Conservation (phyloP, 116 monocot species). For the Papilionanthe hybrid region DNA sequence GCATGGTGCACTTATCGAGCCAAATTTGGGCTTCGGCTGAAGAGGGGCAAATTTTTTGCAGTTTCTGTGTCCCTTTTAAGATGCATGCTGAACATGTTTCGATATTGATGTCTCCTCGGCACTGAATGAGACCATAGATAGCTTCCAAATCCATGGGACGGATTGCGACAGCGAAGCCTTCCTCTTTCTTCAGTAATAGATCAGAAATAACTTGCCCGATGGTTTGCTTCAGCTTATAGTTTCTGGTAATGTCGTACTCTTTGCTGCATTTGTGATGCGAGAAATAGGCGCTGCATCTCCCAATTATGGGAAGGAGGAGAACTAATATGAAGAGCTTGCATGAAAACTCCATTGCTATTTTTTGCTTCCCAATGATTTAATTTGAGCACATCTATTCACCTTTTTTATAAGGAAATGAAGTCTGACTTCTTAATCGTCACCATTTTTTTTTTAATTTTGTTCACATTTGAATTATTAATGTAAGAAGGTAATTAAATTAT, state of each 20-base stretch:
- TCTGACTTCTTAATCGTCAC: too few relatives aligned
- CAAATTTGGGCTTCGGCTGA: slow-evolving; percentile 10
- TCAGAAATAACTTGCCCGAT: slow-evolving; percentile 16
- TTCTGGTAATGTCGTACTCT: slow-evolving; percentile 13
- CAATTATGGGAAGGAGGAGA: neutral
- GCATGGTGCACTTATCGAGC: slow-evolving; percentile 28
- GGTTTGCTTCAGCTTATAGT: slow-evolving; percentile 19
- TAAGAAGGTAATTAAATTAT: too few relatives aligned
- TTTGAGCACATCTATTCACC: neutral
- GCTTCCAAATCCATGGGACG: slow-evolving; percentile 8
- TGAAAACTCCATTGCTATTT: neutral
- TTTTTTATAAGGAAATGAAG: neutral
- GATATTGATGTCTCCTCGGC: slow-evolving; percentile 30
- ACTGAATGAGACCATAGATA: slow-evolving; percentile 34
- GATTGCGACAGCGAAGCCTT: slow-evolving; percentile 11
- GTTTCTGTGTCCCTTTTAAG: neutral
- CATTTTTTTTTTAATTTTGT: too few relatives aligned
- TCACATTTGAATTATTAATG: too few relatives aligned
- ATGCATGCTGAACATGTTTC: slow-evolving; percentile 26
- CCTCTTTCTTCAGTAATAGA: slow-evolving; percentile 7
- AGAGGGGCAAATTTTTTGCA: slow-evolving; percentile 7
- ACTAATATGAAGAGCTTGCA: neutral
- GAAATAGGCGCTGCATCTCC: neutral
- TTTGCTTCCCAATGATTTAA: neutral
- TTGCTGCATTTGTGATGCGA: neutral